Base-by-base conservation (phyloP, 2,329 filamentous ascomycete genomes). In the Sarocladiaceae sp. region DNA sequence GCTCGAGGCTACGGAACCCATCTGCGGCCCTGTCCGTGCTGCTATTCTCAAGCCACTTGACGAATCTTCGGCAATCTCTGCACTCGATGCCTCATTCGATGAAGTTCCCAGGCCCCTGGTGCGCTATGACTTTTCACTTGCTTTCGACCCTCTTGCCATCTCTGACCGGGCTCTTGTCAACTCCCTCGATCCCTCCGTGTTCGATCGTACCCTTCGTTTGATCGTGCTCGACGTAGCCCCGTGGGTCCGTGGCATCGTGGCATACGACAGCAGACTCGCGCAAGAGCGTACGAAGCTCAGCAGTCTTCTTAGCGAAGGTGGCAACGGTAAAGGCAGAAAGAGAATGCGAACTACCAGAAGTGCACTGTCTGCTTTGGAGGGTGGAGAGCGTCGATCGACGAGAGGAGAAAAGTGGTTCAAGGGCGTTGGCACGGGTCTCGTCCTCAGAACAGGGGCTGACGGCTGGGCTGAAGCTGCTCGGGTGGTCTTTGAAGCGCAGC, bases 201-300 rank as follows among this genome's bases (percentile, higher is more conserved):
- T 95, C 51, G 88, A 95, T 54, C 79, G 85, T 33, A 80, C 80
- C 0, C 67, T 85, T 54, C 60, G 63, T 1, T 69, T 82, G 16
- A 78, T 95, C 24, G 73, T 78, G 0, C 67, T 83, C 11, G 93
- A 98, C 50, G 70, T 97, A 2, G 90, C 89, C 0, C 93, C 94
- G 0, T 97, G 88, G 60, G 78, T 97, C n/a, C 85, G 94, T 10
- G 74, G 76, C 29, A 97, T 98, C 48, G 81, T 91, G 2, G 73
- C 81, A 0, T 85, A 83, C 57, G 91, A 97, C 53, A 68, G 80
- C 16, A 73, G 72, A 1, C 73, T 93, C 1, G 83, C 88, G 55
- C 70, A 79, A 48, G 78, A 88, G 50, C 77, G 88, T 10, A 59
- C 77, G 6, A 73, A 74, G 15, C 62, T 86, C 9, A 80, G 78